These are phyloP conservation scores for Paxillus rubicundulus DNA, from an alignment of 768 basidiomycete species.

Conservation along the genomic window DNA sequence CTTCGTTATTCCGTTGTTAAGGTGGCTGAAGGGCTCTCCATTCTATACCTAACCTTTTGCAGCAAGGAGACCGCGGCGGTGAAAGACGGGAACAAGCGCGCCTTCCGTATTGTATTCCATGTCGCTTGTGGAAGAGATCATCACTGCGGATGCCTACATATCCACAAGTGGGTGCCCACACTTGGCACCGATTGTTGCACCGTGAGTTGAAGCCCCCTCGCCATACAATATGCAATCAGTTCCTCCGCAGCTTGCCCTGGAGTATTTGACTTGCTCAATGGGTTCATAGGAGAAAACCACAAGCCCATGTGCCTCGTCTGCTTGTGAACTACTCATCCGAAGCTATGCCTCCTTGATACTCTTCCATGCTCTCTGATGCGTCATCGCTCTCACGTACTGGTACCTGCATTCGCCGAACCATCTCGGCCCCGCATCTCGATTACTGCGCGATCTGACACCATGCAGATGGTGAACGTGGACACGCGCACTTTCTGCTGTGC, in stretches of 20 bases:
- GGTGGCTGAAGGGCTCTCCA: conserved; percentile 13
- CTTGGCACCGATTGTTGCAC: neutral
- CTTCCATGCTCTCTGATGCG: neutral
- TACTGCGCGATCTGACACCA: neutral
- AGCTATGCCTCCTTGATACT: neutral
- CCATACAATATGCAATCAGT: neutral
- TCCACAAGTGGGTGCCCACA: neutral
- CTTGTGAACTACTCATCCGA: neutral
- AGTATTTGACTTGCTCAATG: neutral
- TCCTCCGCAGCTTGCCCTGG: conserved; percentile 11
- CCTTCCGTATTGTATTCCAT: neutral
- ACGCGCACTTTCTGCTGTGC: neutral
- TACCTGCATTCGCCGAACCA: neutral
- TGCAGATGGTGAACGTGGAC: neutral
- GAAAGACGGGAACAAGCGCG: neutral
- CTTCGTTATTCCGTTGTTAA: conserved; percentile 1
- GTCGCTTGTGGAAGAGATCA: neutral
- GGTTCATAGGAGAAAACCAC: neutral
- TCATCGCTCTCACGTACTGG: neutral
- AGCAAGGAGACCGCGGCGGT: neutral
- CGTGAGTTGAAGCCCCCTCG: neutral
- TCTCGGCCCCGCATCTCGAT: neutral
- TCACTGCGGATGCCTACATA: neutral
- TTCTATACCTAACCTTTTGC: conserved; percentile 8
- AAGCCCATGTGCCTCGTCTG: neutral